Evolutionary conservation across 371 early-diverging fungal genomes (phyloP).

Genomic region (Mucor saturninus): DNA sequence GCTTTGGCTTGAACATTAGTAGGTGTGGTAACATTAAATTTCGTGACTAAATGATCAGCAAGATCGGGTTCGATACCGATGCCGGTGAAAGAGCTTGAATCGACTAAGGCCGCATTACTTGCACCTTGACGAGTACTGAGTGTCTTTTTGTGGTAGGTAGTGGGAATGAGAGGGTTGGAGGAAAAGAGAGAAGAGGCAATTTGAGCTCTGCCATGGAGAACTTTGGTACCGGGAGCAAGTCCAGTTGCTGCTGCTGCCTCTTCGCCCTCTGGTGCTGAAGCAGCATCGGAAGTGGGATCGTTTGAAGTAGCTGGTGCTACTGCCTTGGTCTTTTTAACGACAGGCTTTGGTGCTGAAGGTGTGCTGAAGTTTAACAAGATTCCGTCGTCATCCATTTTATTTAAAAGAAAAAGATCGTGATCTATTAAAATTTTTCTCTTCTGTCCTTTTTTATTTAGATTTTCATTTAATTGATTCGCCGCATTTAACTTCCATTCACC

Average conservation of each 20-base stretch:
- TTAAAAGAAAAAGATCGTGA: constrained; percentile 7
- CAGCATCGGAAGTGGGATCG: constrained; percentile 3
- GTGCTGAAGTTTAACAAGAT: constrained; percentile 70
- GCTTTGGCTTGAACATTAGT: constrained; percentile 80
- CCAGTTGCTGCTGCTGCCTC: constrained; percentile 26
- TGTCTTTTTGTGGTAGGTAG: constrained; percentile 37
- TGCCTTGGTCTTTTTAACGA: constrained; percentile 9
- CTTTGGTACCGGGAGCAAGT: constrained; percentile 39
- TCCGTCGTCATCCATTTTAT: constrained; percentile 71
- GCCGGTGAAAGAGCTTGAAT: constrained; percentile 68
- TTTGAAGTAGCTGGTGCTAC: constrained; percentile 9
- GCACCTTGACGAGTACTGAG: constrained; percentile 43
- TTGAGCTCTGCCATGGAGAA: constrained; percentile 57
- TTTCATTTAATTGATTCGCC: too few relatives aligned
- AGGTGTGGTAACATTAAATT: constrained; percentile 69
- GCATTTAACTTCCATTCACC: too few relatives aligned
- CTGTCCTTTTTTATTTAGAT: too few relatives aligned
- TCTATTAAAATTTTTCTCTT: constrained; percentile 3
- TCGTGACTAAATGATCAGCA: constrained; percentile 60
- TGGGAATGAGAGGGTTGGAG: constrained; percentile 54
- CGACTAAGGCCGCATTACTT: constrained; percentile 60
- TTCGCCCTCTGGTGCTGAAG: background rate
- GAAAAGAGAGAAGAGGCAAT: constrained; percentile 65
- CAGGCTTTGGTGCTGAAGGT: constrained; percentile 16
- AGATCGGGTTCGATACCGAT: constrained; percentile 79